Percentiles rank a stretch among this genome's conserved stretches.
phyloP scores from a whole-genome alignment of 2,329 filamentous ascomycete genomes.

The Ilyonectria mors-panacis region DNA sequence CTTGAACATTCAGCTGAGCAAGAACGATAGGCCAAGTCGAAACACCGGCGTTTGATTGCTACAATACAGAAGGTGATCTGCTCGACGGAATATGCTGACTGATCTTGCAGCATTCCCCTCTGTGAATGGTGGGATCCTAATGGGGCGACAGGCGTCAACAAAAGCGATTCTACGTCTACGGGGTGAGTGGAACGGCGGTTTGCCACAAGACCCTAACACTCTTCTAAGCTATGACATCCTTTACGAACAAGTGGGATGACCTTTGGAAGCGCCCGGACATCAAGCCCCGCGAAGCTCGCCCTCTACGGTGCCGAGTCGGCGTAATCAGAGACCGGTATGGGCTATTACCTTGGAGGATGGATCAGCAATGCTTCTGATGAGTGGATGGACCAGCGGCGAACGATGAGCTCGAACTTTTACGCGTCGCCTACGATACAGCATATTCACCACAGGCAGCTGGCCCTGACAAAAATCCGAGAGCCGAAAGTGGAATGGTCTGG shows the following conservation, averaged over 20 bases:
- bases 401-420: constrained; percentile 18
- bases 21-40: constrained; percentile 18
- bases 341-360: constrained; percentile 74
- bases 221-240: constrained; percentile 71
- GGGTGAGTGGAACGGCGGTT: constrained; percentile 66
- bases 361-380: constrained; percentile 65
- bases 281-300: constrained; percentile 37
- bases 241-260: constrained; percentile 67
- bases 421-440: constrained; percentile 9
- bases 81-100: background rate
- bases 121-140: constrained; percentile 58
- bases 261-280: constrained; percentile 52
- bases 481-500: constrained; percentile 71
- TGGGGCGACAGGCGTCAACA: constrained; percentile 73
- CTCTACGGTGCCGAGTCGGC: constrained; percentile 68
- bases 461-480: constrained; percentile 51
- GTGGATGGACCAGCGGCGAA: constrained; percentile 16
- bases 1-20: constrained; percentile 5
- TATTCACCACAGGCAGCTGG: background rate
- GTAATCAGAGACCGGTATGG: constrained; percentile 66
- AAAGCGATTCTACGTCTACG: constrained; percentile 73
- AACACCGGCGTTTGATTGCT: background rate
- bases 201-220: background rate
- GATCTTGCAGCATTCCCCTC: constrained; percentile 60
- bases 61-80: background rate